Conservation (phyloP, 2,329 filamentous ascomycete species). For the Neurospora crassa region DNA sequence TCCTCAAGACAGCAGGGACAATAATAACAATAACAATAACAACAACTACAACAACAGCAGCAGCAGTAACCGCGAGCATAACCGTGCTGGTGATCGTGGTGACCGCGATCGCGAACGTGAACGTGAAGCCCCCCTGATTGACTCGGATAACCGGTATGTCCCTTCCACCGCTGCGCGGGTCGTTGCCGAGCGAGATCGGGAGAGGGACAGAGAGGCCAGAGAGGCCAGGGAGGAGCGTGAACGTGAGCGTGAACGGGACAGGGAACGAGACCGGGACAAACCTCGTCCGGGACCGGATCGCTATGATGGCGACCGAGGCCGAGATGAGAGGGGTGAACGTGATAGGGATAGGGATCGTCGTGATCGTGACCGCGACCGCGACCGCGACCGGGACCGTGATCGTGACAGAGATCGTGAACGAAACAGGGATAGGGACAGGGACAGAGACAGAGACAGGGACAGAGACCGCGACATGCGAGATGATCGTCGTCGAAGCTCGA, state of each 20-base stretch:
- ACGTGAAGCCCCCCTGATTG: not conserved
- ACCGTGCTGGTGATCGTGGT: conserved; percentile 12
- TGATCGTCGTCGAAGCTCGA: conserved; percentile 1
- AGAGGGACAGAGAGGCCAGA: not conserved
- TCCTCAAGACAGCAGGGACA: not conserved
- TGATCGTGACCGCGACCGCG: conserved; percentile 11
- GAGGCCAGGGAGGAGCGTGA: conserved; percentile 10
- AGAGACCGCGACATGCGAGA: conserved; percentile 11
- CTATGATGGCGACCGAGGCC: not conserved
- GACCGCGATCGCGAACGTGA: conserved; percentile 27
- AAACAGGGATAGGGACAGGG: conserved; percentile 8
- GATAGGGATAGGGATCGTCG: conserved; percentile 11
- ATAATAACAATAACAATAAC: conserved; percentile 16
- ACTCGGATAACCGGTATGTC: not conserved
- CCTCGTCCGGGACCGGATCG: not conserved
- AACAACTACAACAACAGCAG: too few relatives aligned
- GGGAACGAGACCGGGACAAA: conserved; percentile 9
- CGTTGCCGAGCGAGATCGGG: not conserved
- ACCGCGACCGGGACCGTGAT: conserved; percentile 17
- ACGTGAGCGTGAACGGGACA: conserved; percentile 2
- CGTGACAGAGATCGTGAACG: conserved; percentile 1
- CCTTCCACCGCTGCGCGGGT: not conserved
- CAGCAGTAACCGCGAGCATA: not conserved
- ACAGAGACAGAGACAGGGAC: conserved; percentile 7
- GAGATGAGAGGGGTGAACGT: conserved; percentile 8